phyloP scores from a whole-genome alignment of 2,329 filamentous ascomycete genomes.

The Cladosporium sp. region DNA sequence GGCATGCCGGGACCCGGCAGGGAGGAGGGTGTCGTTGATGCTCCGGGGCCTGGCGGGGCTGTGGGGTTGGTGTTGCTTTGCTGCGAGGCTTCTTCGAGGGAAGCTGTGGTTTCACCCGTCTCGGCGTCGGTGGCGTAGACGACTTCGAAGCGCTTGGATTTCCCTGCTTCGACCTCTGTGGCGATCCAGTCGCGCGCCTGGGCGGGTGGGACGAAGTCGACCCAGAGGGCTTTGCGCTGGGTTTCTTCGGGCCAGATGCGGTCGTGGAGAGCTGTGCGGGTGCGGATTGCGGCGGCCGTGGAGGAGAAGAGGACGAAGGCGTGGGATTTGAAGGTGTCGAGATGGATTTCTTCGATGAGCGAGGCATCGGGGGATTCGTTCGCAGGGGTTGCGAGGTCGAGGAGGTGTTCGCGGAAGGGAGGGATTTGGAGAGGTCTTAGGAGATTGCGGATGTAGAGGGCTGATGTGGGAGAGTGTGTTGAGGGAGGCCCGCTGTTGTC shows the following conservation, averaged over 20 bases:
- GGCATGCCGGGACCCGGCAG: slow-evolving; percentile 28
- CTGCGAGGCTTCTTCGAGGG: slow-evolving; percentile 29
- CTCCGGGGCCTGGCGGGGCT: background rate
- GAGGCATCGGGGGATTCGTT: slow-evolving; percentile 47
- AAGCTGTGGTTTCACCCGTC: slow-evolving; percentile 49
- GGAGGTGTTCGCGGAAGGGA: slow-evolving; percentile 67
- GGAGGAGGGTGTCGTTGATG: background rate
- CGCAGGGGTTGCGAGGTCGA: slow-evolving; percentile 64
- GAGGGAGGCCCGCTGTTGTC: slow-evolving; percentile 31
- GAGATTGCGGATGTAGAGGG: slow-evolving; percentile 86
- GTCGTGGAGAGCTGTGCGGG: slow-evolving; percentile 73
- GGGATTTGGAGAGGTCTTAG: slow-evolving; percentile 78
- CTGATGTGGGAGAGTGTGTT: slow-evolving; percentile 54
- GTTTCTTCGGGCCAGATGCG: slow-evolving; percentile 84
- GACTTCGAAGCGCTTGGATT: slow-evolving; percentile 67
- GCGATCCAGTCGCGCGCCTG: slow-evolving; percentile 65
- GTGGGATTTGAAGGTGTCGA: slow-evolving; percentile 85
- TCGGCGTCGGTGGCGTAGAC: slow-evolving; percentile 56
- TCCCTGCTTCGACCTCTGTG: slow-evolving; percentile 57
- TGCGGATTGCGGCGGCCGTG: slow-evolving; percentile 70
- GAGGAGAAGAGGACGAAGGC: slow-evolving; percentile 75
- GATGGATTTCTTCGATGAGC: slow-evolving; percentile 65
- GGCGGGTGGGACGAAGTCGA: slow-evolving; percentile 83
- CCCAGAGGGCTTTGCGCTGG: slow-evolving; percentile 79
- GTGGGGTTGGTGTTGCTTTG: slow-evolving; percentile 18